A percentile compares a stretch with the other conserved stretches of the same genome.
Evolutionary conservation across 306 rosid species (phyloP).

Genomic region (Sphenostylis stenocarpa): DNA sequence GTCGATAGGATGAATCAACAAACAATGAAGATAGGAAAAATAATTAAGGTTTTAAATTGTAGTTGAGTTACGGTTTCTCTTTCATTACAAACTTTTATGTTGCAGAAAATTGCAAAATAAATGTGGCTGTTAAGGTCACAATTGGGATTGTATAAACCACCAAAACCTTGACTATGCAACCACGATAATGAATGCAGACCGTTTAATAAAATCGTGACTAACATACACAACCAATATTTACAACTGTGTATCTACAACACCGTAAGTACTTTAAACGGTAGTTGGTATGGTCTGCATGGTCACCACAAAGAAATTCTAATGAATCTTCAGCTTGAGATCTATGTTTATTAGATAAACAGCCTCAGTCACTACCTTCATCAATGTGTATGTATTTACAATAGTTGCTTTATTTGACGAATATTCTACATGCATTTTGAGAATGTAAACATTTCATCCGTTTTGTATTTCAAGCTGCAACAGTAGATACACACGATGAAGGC

Average conservation of each 20-base stretch:
- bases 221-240: neutral
- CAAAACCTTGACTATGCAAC: neutral
- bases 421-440: slow-evolving; percentile 4
- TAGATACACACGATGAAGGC: neutral
- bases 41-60: neutral
- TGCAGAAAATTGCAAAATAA: neutral
- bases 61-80: neutral
- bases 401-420: neutral
- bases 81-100: neutral
- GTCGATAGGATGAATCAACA: neutral
- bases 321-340: neutral
- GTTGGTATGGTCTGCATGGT: neutral
- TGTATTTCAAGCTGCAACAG: neutral
- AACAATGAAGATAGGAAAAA: neutral
- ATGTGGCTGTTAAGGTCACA: neutral
- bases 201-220: neutral
- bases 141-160: too few relatives aligned
- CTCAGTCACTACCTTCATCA: neutral
- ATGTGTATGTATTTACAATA: neutral
- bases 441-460: neutral
- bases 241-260: neutral
- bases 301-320: slow-evolving; percentile 5
- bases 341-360: neutral
- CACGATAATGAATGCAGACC: neutral
- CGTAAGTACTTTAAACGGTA: neutral